These are phyloP conservation scores for Tulasnella sp. DNA, from an alignment of 768 basidiomycete genomes.

Conservation along the genomic window DNA sequence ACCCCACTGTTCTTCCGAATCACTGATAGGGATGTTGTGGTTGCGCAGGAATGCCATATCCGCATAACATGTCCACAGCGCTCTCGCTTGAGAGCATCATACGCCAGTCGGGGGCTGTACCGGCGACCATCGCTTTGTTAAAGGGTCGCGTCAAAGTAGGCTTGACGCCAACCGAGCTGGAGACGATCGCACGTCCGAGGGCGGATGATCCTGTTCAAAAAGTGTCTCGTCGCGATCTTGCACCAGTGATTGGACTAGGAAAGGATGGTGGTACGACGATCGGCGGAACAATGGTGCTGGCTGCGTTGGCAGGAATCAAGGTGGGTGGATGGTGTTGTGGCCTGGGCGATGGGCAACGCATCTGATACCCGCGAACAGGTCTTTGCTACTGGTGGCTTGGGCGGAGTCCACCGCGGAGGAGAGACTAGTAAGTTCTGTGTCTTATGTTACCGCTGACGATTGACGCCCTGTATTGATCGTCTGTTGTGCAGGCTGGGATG, in stretches of 20 bases:
- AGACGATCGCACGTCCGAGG: slow-evolving; percentile 47
- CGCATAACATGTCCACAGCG: slow-evolving; percentile 60
- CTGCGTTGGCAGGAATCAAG: slow-evolving; percentile 71
- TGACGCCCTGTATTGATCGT: background rate
- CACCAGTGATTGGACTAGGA: slow-evolving; percentile 51
- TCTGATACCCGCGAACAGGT: slow-evolving; percentile 35
- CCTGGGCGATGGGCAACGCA: background rate
- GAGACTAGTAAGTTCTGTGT: slow-evolving; percentile 40
- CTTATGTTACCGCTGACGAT: background rate
- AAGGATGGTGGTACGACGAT: slow-evolving; percentile 60
- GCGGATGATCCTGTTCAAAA: slow-evolving; percentile 29
- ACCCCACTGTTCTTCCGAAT: background rate
- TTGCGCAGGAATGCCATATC: slow-evolving; percentile 52
- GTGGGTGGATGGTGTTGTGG: slow-evolving; percentile 28
- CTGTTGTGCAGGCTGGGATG: slow-evolving; percentile 62
- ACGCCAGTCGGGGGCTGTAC: slow-evolving; percentile 60
- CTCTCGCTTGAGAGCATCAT: slow-evolving; percentile 61
- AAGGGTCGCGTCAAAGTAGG: slow-evolving; percentile 81
- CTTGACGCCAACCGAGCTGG: slow-evolving; percentile 49
- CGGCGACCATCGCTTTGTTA: slow-evolving; percentile 83
- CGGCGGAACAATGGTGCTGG: slow-evolving; percentile 32
- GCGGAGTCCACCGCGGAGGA: slow-evolving; percentile 73
- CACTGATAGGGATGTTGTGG: too few species aligned
- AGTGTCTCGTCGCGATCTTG: slow-evolving; percentile 70
- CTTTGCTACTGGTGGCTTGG: slow-evolving; percentile 86